A percentile compares a stretch with the other conserved stretches of the same genome.
phyloP scores from a whole-genome alignment of 257 asterid genomes.

The Solanum peruvianum region DNA sequence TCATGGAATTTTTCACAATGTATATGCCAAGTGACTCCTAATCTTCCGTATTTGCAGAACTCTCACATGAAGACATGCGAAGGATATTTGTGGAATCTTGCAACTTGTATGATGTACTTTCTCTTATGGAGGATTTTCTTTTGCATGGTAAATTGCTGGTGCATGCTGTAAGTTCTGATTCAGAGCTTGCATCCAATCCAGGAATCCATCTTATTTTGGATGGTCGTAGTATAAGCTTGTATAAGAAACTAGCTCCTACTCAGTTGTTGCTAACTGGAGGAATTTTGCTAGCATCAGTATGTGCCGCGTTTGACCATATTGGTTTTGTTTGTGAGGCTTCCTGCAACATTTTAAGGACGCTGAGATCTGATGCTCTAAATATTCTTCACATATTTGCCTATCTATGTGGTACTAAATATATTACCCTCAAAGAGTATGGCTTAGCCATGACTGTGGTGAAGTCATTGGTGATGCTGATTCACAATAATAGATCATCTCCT shows the following conservation, averaged over 20 bases:
- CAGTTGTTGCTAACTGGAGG: slow-evolving; percentile 49
- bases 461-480: slow-evolving; percentile 55
- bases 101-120: slow-evolving; percentile 42
- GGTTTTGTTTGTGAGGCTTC: slow-evolving; percentile 78
- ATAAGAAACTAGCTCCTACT: slow-evolving; percentile 39
- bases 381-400: slow-evolving; percentile 70
- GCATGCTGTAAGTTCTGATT: slow-evolving; percentile 20
- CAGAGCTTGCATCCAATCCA: slow-evolving; percentile 11
- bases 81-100: slow-evolving; percentile 38
- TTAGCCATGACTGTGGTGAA: slow-evolving; percentile 52
- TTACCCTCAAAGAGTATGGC: slow-evolving; percentile 37
- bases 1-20: not conserved
- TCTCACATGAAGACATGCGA: slow-evolving; percentile 32
- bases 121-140: slow-evolving; percentile 58
- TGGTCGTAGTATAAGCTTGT: slow-evolving; percentile 26
- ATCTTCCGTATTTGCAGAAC: slow-evolving; percentile 37
- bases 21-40: not conserved
- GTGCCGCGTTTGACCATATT: slow-evolving; percentile 51
- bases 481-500: slow-evolving; percentile 26
- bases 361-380: slow-evolving; percentile 30
- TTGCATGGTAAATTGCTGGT: slow-evolving; percentile 38
- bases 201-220: slow-evolving; percentile 21
- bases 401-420: slow-evolving; percentile 49
- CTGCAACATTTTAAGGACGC: slow-evolving; percentile 40
- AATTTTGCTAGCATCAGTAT: slow-evolving; percentile 56